Evolutionary conservation across 2,329 filamentous ascomycete species (phyloP).

Genomic region (Epichloe gansuensis): DNA sequence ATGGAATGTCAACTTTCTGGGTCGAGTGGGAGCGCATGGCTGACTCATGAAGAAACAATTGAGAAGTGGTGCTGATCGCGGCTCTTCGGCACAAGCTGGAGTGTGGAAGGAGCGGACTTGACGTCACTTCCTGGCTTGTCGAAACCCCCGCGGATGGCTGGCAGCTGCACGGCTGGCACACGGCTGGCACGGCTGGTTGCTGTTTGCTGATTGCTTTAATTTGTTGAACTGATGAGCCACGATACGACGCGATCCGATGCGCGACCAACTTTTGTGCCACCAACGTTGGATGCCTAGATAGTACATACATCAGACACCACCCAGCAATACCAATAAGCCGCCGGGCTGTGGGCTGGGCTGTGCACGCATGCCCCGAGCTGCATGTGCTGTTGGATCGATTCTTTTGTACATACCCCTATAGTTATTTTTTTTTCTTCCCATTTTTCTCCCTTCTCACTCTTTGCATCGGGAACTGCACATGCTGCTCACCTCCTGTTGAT

Average conservation of each 20-base stretch:
- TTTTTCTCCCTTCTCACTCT: background rate
- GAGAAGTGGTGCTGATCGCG: background rate
- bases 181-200: background rate
- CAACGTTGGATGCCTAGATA: background rate
- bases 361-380: background rate
- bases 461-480: background rate
- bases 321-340: background rate
- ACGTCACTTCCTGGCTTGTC: background rate
- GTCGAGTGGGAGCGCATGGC: background rate
- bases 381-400: background rate
- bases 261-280: background rate
- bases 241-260: background rate
- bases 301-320: no score
- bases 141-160: background rate
- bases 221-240: background rate
- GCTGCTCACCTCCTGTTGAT: no score
- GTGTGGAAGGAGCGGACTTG: background rate
- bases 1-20: background rate
- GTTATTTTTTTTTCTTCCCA: no score
- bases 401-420: background rate
- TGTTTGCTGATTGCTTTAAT: no score
- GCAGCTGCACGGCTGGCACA: background rate
- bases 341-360: background rate
- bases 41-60: background rate
- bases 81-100: slow-evolving; percentile 2